phyloP scores from a whole-genome alignment of 2,329 filamentous ascomycete genomes.

The Ceratocystis ficicola region DNA sequence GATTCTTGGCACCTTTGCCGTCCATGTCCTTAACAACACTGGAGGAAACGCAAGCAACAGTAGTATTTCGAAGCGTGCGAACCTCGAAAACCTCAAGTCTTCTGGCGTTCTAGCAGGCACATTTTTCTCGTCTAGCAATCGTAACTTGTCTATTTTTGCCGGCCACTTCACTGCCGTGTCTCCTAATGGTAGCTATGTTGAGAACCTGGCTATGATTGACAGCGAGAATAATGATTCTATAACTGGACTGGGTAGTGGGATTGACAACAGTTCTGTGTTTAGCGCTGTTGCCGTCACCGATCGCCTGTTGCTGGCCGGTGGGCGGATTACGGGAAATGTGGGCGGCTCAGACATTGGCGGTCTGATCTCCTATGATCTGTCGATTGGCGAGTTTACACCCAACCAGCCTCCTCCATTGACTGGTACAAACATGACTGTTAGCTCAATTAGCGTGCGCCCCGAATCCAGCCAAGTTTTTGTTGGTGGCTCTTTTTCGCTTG shows the following conservation, averaged over 20 bases:
- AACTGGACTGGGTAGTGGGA: conserved; percentile 53
- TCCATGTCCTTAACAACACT: conserved; percentile 39
- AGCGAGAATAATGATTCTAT: conserved; percentile 54
- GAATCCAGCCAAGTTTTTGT: conserved; percentile 67
- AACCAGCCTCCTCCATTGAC: conserved; percentile 64
- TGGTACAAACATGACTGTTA: conserved; percentile 59
- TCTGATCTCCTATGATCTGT: conserved; percentile 68
- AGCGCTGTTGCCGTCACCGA: conserved; percentile 54
- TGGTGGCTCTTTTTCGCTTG: conserved; percentile 70
- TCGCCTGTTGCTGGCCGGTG: conserved; percentile 68
- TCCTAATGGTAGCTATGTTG: conserved; percentile 55
- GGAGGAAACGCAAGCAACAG: conserved; percentile 30
- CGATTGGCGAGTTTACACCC: conserved; percentile 44
- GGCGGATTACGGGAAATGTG: conserved; percentile 60
- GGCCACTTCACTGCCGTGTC: conserved; percentile 69
- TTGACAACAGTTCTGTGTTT: conserved; percentile 64
- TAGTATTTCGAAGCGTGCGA: conserved; percentile 29
- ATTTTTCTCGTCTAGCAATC: conserved; percentile 57
- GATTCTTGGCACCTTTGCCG: conserved; percentile 43
- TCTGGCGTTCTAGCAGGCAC: conserved; percentile 64
- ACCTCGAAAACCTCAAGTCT: conserved; percentile 1
- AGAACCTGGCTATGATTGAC: conserved; percentile 76
- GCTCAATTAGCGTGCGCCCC: conserved; percentile 61
- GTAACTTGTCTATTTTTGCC: conserved; percentile 76
- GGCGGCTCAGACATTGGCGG: conserved; percentile 53